A percentile compares a stretch with the other conserved stretches of the same genome.
phyloP scores from a whole-genome alignment of 306 rosid species.

The Crotalaria pallida region DNA sequence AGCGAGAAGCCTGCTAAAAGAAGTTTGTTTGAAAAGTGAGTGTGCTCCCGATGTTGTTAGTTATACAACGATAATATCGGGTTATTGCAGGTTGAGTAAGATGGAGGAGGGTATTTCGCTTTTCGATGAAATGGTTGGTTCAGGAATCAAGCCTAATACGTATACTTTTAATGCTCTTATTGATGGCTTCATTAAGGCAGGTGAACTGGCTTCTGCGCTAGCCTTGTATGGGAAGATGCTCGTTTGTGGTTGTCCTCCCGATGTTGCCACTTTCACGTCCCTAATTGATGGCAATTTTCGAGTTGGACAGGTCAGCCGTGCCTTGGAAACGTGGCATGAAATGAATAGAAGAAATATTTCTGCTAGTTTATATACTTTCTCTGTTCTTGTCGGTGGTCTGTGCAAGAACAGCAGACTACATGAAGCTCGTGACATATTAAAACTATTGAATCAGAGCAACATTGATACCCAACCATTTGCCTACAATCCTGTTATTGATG shows the following conservation, averaged over 20 bases:
- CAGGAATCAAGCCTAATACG: conserved; percentile 46
- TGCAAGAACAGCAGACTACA: conserved; percentile 53
- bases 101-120: conserved; percentile 50
- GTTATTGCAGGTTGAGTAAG: conserved; percentile 56
- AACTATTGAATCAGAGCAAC: conserved; percentile 34
- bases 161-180: conserved; percentile 64
- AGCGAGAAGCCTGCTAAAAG: conserved; percentile 46
- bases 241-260: conserved; percentile 40
- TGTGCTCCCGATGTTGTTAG: conserved; percentile 51
- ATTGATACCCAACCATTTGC: conserved; percentile 51
- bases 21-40: conserved; percentile 35
- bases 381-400: conserved; percentile 58
- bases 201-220: conserved; percentile 49
- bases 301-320: conserved; percentile 42
- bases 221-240: conserved; percentile 49
- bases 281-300: conserved; percentile 60
- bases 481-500: conserved; percentile 74
- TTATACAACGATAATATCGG: conserved; percentile 62
- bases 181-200: conserved; percentile 61
- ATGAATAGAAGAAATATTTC: conserved; percentile 43
- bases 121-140: conserved; percentile 52
- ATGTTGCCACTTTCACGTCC: conserved; percentile 63
- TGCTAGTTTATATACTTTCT: conserved; percentile 54
- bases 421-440: conserved; percentile 57
- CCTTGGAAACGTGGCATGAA: conserved; percentile 58